Evolutionary conservation across 1,139 yeast species (phyloP).

Genomic region (Kazachstania sp.): DNA sequence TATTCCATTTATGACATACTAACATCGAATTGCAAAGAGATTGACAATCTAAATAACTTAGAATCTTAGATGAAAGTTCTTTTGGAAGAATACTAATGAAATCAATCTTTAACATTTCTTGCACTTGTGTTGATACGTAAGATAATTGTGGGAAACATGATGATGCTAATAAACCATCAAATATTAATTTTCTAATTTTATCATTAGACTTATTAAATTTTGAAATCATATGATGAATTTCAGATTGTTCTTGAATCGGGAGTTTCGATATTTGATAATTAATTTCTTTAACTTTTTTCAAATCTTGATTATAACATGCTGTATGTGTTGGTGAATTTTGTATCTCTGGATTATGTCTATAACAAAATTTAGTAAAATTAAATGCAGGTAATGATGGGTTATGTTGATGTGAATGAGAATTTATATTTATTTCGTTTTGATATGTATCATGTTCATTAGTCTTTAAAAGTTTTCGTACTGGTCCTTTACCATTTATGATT

Average conservation of each 20-base stretch:
- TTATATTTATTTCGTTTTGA: background rate
- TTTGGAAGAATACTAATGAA: conserved; percentile 77
- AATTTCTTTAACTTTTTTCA: conserved; percentile 44
- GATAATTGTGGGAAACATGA: conserved; percentile 95
- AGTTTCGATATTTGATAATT: conserved; percentile 63
- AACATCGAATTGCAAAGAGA: conserved; percentile 90
- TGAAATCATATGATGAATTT: conserved; percentile 45
- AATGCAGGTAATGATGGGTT: conserved; percentile 19
- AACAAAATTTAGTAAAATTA: conserved; percentile 51
- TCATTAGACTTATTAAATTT: conserved; percentile 40
- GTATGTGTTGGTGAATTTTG: conserved; percentile 33
- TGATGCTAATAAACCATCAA: conserved; percentile 77
- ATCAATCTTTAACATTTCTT: conserved; percentile 75
- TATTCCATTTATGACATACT: conserved; percentile 79
- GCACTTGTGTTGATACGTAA: conserved; percentile 69
- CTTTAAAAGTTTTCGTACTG: background rate
- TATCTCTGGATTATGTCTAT: conserved; percentile 80
- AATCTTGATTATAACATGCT: conserved; percentile 41
- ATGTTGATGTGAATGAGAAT: background rate
- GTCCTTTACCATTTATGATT: background rate
- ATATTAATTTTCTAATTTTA: conserved; percentile 48
- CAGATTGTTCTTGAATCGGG: conserved; percentile 75
- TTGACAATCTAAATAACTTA: conserved; percentile 84
- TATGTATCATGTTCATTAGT: background rate
- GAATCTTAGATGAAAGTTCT: conserved; percentile 73